Conservation (phyloP, 306 rosid species). For the Quercus suber region DNA sequence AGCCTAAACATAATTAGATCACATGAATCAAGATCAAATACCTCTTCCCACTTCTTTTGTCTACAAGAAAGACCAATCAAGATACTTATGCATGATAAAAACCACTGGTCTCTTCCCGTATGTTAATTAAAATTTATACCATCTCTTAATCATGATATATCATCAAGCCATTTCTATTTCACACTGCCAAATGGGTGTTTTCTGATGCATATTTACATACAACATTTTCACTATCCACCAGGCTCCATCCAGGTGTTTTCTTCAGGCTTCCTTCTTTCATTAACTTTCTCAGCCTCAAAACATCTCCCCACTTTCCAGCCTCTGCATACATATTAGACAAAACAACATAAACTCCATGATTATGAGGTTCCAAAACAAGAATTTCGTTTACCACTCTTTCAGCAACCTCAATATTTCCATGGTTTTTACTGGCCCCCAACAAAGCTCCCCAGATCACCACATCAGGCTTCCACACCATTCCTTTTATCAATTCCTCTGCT, state of each 20-base stretch:
- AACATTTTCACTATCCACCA: slow-evolving; percentile 16
- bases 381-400: slow-evolving; percentile 39
- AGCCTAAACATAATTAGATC: not conserved
- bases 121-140: not conserved
- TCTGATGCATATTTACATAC: not conserved
- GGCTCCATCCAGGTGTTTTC: slow-evolving; percentile 50
- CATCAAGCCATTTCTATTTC: not conserved
- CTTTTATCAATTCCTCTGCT: slow-evolving; percentile 35
- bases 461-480: slow-evolving; percentile 47
- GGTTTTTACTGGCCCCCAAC: slow-evolving; percentile 41
- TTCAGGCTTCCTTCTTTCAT: slow-evolving; percentile 47
- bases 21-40: not conserved
- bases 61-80: not conserved
- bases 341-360: slow-evolving; percentile 42
- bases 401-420: slow-evolving; percentile 42
- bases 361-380: slow-evolving; percentile 41
- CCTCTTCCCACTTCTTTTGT: not conserved
- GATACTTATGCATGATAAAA: not conserved
- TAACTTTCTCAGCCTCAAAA: slow-evolving; percentile 37
- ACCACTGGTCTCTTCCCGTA: not conserved
- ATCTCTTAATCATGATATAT: not conserved
- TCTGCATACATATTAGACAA: slow-evolving; percentile 55
- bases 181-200: not conserved
- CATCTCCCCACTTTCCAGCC: slow-evolving; percentile 50
- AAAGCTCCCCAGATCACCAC: slow-evolving; percentile 46